Conservation (phyloP, 306 rosid genomes). For the Vigna trinervia region DNA sequence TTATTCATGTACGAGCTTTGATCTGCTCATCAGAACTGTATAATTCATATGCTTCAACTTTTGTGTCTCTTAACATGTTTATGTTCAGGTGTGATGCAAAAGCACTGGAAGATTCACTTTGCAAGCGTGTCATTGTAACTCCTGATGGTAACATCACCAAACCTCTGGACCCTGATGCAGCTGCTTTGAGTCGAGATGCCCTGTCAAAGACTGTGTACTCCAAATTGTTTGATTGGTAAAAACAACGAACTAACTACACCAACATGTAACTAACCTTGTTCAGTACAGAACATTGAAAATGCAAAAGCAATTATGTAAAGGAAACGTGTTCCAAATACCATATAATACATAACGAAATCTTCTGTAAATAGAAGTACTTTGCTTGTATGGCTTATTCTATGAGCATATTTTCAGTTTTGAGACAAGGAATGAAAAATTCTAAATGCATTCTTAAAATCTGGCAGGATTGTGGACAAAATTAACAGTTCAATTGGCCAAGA, state of each 20-base stretch:
- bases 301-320: slow-evolving; percentile 4
- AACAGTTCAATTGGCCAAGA: slow-evolving; percentile 92
- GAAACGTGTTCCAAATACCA: neutral
- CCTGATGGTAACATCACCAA: slow-evolving; percentile 91
- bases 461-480: slow-evolving; percentile 88
- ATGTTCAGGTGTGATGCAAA: slow-evolving; percentile 71
- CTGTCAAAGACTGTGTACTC: slow-evolving; percentile 84
- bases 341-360: slow-evolving; percentile 19
- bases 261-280: slow-evolving; percentile 7
- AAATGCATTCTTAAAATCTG: slow-evolving; percentile 45
- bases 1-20: slow-evolving; percentile 65
- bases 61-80: slow-evolving; percentile 40
- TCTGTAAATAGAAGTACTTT: slow-evolving; percentile 8
- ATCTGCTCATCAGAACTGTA: slow-evolving; percentile 29
- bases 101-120: slow-evolving; percentile 78
- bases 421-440: slow-evolving; percentile 31
- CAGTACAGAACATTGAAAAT: slow-evolving; percentile 15
- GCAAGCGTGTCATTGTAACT: slow-evolving; percentile 89
- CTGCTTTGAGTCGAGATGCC: slow-evolving; percentile 85
- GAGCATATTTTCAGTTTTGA: slow-evolving; percentile 6
- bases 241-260: slow-evolving; percentile 1
- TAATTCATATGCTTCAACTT: slow-evolving; percentile 15
- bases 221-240: slow-evolving; percentile 80
- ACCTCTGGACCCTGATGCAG: slow-evolving; percentile 70
- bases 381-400: slow-evolving; percentile 13